A percentile compares a stretch with the other conserved stretches of the same genome.
phyloP scores from a whole-genome alignment of 805 yeast species.

The Candida methanosorbosa region DNA sequence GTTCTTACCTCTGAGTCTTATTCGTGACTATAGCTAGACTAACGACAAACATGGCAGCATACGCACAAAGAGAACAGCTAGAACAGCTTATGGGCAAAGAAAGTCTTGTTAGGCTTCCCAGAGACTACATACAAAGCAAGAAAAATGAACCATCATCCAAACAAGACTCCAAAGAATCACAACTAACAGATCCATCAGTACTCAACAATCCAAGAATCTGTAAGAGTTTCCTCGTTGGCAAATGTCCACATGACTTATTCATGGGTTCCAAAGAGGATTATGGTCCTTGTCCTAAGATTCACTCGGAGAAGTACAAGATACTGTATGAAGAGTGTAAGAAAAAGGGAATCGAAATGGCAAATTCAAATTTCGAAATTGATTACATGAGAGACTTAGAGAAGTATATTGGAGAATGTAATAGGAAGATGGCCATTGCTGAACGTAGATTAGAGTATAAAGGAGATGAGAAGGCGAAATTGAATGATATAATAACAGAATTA shows the following conservation, averaged over 20 bases:
- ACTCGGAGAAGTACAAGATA: slow-evolving; percentile 63
- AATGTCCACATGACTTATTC: slow-evolving; percentile 80
- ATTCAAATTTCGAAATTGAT: slow-evolving; percentile 33
- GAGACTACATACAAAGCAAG: slow-evolving; percentile 18
- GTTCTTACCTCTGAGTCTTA: too few relatives aligned
- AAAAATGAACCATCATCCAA: slow-evolving; percentile 5
- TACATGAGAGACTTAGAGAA: slow-evolving; percentile 36
- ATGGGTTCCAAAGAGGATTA: slow-evolving; percentile 74
- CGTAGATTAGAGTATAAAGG: slow-evolving; percentile 46
- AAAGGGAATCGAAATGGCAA: slow-evolving; percentile 1
- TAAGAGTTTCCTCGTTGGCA: slow-evolving; percentile 73
- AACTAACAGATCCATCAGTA: slow-evolving; percentile 20
- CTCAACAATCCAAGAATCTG: slow-evolving; percentile 58
- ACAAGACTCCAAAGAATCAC: not conserved
- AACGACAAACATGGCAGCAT: slow-evolving; percentile 38
- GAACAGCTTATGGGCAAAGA: slow-evolving; percentile 79
- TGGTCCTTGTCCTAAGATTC: slow-evolving; percentile 73
- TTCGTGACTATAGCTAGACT: too few relatives aligned
- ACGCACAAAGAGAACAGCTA: slow-evolving; percentile 65
- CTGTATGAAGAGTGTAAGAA: slow-evolving; percentile 48
- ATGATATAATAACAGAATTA: slow-evolving; percentile 34
- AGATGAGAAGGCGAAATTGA: slow-evolving; percentile 34
- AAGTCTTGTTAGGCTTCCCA: slow-evolving; percentile 24
- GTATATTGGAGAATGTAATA: slow-evolving; percentile 59
- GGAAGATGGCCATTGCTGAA: slow-evolving; percentile 53